phyloP scores from a whole-genome alignment of 148 eudicot genomes.

The Diospyros kaki region DNA sequence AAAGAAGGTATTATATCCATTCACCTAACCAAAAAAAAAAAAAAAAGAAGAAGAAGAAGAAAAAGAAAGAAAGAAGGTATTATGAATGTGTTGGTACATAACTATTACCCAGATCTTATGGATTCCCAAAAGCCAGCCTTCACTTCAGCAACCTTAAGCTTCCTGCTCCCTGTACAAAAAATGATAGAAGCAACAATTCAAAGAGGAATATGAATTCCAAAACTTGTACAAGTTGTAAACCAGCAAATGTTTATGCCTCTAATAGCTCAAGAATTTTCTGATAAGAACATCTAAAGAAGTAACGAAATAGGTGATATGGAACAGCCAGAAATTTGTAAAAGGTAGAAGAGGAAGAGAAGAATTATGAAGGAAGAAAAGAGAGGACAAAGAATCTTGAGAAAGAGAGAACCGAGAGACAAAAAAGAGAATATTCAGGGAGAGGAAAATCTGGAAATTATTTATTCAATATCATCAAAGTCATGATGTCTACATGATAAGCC shows the following conservation, averaged over 20 bases:
- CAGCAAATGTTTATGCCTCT: background rate
- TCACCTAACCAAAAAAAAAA: too few species aligned
- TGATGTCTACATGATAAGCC: too few species aligned
- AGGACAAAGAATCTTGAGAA: background rate
- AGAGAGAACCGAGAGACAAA: background rate
- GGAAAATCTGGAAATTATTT: too few species aligned
- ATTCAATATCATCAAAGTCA: too few species aligned
- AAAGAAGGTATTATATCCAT: too few species aligned
- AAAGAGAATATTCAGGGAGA: too few species aligned
- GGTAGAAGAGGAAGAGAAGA: background rate
- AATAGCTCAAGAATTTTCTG: background rate
- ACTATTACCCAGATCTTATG: slow-evolving; percentile 76
- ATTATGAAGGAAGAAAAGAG: background rate
- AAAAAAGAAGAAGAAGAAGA: background rate
- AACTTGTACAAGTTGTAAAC: background rate
- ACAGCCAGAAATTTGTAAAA: background rate
- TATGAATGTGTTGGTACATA: background rate
- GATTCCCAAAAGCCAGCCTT: slow-evolving; percentile 88
- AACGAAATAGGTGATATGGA: background rate
- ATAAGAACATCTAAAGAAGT: background rate
- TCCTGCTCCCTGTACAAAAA: slow-evolving; percentile 50
- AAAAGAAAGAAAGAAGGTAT: background rate
- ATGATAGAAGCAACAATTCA: background rate
- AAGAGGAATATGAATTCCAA: background rate
- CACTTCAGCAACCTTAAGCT: slow-evolving; percentile 38